Conservation (phyloP, 805 yeast genomes). For the Millerago galiae region DNA sequence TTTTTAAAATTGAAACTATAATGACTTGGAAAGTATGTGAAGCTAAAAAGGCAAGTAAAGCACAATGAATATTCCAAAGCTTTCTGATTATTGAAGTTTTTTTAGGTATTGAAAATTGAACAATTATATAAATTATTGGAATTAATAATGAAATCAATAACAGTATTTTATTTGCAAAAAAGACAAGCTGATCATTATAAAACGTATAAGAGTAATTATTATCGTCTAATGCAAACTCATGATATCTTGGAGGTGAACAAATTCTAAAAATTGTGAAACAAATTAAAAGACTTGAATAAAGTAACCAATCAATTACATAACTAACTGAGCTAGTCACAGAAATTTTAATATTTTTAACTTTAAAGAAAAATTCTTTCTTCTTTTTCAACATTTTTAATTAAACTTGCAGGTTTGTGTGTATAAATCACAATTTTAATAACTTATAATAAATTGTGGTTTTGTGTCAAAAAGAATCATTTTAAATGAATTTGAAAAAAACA, state of each 20-base stretch:
- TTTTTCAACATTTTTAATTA: slow-evolving; percentile 2
- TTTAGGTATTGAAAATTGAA: slow-evolving; percentile 16
- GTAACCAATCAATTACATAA: slow-evolving; percentile 28
- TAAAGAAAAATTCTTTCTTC: slow-evolving; percentile 21
- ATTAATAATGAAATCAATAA: slow-evolving; percentile 19
- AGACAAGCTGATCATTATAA: slow-evolving; percentile 26
- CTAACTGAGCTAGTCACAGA: slow-evolving; percentile 26
- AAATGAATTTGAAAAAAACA: no score
- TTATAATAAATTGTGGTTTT: neutral
- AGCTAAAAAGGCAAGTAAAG: slow-evolving; percentile 30
- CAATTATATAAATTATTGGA: slow-evolving; percentile 25
- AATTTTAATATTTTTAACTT: slow-evolving; percentile 19
- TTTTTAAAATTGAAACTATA: slow-evolving; percentile 39
- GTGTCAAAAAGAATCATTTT: neutral
- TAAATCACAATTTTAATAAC: no score
- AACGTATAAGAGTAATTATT: slow-evolving; percentile 28
- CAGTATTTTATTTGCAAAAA: slow-evolving; percentile 28
- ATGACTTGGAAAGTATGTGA: slow-evolving; percentile 32
- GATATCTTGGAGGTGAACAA: slow-evolving; percentile 29
- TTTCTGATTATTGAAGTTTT: slow-evolving; percentile 18
- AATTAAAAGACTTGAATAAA: slow-evolving; percentile 15
- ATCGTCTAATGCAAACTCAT: slow-evolving; percentile 35
- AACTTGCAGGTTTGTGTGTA: no score
- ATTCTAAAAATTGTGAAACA: slow-evolving; percentile 26
- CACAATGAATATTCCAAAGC: slow-evolving; percentile 37